Base-by-base conservation (phyloP, 148 eudicot species). In the Heliamphora exappendiculata region DNA sequence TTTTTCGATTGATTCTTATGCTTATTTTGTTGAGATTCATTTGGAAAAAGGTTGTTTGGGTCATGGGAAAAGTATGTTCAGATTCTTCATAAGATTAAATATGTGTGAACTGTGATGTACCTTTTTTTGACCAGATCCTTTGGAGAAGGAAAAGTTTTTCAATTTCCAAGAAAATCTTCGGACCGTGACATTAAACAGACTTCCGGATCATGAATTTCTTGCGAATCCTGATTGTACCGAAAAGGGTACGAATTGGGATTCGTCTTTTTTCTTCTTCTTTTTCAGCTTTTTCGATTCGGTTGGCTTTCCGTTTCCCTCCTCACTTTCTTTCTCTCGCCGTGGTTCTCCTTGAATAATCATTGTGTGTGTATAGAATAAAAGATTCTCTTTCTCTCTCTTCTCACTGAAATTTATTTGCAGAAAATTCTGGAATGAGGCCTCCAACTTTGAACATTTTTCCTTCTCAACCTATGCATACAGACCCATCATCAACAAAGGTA, bases 391-490 rank as follows among this genome's bases (percentile, higher is more conserved):
- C 57, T 44, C 29, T 14, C 53, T 44, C 49, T 60, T 74, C 7
- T 49, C 9, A 45, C 10, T 36, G 14, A 11, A n/a, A 20, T 45
- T 71, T 26, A 67, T 26, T 73, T 80, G 86, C 88, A 88, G 93
- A 86, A 72, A 87, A 85, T 80, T 74, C 81, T 66, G 97, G 92
- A 67, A 89, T 90, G 91, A 92, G 92, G 76, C 97, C 97, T 59
- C 92, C 89, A 64, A 95, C 97, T 73, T 81, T 95, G 70, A 92
- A 95, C 85, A 95, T 95, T 77, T 95, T 92, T 80, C 98, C 98
- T 31, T 95, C 98, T 75, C 94, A 95, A 67, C 98, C 98, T 75
- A 95, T 92, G 98, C 97, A 95, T 81, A 86, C 84, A 65, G 95
- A 89, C 49, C 91, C 97, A 81, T 80, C 78, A 54, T 49, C 96